Evolutionary conservation across 2,329 filamentous ascomycete genomes (phyloP), one percentile per base, ranked within the genome.

Genomic region (Dactylonectria macrodidyma): DNA sequence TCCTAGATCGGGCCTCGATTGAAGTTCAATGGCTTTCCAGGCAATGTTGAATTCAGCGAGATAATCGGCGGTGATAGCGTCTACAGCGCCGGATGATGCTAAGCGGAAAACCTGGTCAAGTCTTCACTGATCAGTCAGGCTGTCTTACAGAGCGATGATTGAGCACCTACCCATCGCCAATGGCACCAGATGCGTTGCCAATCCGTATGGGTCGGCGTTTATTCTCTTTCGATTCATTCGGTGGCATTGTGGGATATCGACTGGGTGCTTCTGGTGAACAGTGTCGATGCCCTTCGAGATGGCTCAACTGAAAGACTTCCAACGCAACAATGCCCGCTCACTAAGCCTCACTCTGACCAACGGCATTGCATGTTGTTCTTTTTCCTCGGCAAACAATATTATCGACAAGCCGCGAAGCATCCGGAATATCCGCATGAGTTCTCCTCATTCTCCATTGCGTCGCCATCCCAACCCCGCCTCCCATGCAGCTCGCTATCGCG

Each of bases 21-120:
- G 77, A 78, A 71, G 67, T 34, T 75, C 72, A 12, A 74, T 73
- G 67, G 69, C 81, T 73, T 66, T 79, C 77, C 63, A 79, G 61
- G 85, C 84, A 81, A 89, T 87, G 73, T 88, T 89, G 62, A 83
- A 82, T 65, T 81, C 80, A 38, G 79, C 78, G 34, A 81, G 76
- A 64, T 79, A 81, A 65, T 81, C 80, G 26, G 78, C 80, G 0
- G 77, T 79, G 33, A 81, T 80, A 41, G 78, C 79, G 61, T 81
- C 78, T 5, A 80, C 69, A 33, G 68, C 62, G 47, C 72, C 74
- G 5, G 71, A 65, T 3, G 66, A 69, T 6, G 73, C 76, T 10
- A 77, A 72, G 3, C 73, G 71, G 52, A 74, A 73, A 5, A 77
- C 61, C 51, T 75, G 73, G 44, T 77, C 74, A 38, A 75, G 73